Percentiles rank a stretch among this genome's conserved stretches.
These are phyloP conservation scores for Trifolium subterraneum DNA, from an alignment of 306 rosid species.

Conservation along the genomic window DNA sequence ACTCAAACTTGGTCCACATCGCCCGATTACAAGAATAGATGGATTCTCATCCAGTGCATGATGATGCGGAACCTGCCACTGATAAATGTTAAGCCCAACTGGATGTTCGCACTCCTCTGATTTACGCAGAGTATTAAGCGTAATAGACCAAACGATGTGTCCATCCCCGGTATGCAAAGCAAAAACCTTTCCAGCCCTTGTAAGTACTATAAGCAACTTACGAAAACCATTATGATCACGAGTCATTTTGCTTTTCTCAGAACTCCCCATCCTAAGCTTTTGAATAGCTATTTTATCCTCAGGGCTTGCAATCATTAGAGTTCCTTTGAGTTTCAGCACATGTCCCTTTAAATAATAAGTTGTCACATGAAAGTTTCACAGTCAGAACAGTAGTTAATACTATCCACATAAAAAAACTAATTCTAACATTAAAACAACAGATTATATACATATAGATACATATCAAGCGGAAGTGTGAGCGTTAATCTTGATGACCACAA, in stretches of 20 bases:
- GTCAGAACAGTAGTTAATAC: constrained; percentile 43
- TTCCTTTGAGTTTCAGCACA: constrained; percentile 91
- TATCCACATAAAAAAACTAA: constrained; percentile 27
- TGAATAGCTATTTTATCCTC: constrained; percentile 89
- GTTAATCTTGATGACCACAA: constrained; percentile 11
- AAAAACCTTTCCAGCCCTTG: constrained; percentile 87
- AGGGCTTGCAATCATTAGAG: constrained; percentile 90
- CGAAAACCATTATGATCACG: constrained; percentile 98
- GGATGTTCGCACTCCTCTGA: constrained; percentile 74
- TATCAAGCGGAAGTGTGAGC: not conserved
- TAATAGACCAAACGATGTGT: constrained; percentile 84
- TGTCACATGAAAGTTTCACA: constrained; percentile 34
- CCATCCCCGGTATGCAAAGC: constrained; percentile 99
- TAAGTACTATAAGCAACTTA: constrained; percentile 83
- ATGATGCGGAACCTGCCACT: constrained; percentile 99
- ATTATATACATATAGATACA: not conserved
- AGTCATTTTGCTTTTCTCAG: constrained; percentile 96
- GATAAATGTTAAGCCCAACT: constrained; percentile 77
- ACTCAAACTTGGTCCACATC: constrained; percentile 68
- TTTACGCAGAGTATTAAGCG: constrained; percentile 62
- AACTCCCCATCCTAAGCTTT: constrained; percentile 80
- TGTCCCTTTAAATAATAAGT: constrained; percentile 74
- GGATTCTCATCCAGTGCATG: constrained; percentile 96
- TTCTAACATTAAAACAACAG: constrained; percentile 31
- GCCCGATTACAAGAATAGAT: constrained; percentile 80